Conservation (phyloP, 805 yeast genomes). For the Pichia californica region DNA sequence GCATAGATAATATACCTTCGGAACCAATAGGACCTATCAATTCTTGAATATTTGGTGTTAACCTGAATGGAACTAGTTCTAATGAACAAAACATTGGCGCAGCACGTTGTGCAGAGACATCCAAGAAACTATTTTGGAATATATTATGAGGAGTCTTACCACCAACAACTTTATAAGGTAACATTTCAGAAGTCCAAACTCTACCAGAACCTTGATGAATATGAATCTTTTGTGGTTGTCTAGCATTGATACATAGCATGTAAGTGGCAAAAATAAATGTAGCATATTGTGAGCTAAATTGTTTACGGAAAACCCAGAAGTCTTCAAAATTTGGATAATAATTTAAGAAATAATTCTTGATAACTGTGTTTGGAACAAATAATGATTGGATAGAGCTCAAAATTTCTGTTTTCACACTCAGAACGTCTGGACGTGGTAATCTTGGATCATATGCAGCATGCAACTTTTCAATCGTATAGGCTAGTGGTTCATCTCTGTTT, state of each 20-base stretch:
- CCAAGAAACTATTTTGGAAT: constrained; percentile 39
- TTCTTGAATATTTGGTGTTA: constrained; percentile 92
- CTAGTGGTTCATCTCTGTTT: constrained; percentile 84
- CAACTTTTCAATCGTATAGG: constrained; percentile 76
- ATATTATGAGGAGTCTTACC: constrained; percentile 36
- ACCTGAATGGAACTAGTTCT: constrained; percentile 92
- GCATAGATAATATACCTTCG: constrained; percentile 86
- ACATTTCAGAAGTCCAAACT: constrained; percentile 92
- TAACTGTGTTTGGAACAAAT: constrained; percentile 76
- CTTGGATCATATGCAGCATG: constrained; percentile 92
- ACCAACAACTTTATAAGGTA: constrained; percentile 75
- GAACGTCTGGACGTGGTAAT: constrained; percentile 85
- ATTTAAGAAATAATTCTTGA: constrained; percentile 69
- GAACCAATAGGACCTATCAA: constrained; percentile 90
- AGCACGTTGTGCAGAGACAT: constrained; percentile 44
- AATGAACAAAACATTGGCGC: constrained; percentile 85
- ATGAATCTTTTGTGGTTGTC: constrained; percentile 91
- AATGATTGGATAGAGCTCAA: constrained; percentile 82
- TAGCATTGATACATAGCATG: constrained; percentile 86
- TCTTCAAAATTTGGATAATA: constrained; percentile 78
- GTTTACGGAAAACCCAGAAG: constrained; percentile 95
- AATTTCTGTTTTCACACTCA: constrained; percentile 86
- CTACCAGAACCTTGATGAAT: constrained; percentile 77
- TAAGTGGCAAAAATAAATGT: constrained; percentile 87
- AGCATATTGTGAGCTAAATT: constrained; percentile 91